A percentile compares a stretch with the other conserved stretches of the same genome.
phyloP scores from a whole-genome alignment of 306 rosid genomes.

The Glycyrrhiza uralensis region DNA sequence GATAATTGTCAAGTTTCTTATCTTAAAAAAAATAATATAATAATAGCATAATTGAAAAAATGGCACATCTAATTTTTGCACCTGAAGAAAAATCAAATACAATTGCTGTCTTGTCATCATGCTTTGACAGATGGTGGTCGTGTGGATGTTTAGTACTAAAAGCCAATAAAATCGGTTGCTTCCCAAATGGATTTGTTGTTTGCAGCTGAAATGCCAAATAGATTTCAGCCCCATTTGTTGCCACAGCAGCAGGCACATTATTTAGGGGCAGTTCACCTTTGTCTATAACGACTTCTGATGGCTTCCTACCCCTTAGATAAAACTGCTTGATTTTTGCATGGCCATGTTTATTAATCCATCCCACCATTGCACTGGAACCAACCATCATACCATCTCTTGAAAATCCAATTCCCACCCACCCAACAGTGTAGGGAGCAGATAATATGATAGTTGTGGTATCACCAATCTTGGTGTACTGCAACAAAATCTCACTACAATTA shows the following conservation, averaged over 20 bases:
- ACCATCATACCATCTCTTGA: constrained; percentile 86
- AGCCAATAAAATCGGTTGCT: constrained; percentile 80
- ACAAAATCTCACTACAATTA: not conserved
- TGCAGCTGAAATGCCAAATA: constrained; percentile 89
- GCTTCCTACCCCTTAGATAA: constrained; percentile 69
- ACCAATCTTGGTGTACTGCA: constrained; percentile 71
- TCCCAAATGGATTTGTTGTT: constrained; percentile 46
- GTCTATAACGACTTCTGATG: constrained; percentile 62
- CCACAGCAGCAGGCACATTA: constrained; percentile 76
- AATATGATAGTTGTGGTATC: constrained; percentile 68
- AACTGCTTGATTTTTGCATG: constrained; percentile 80
- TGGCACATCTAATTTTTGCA: constrained; percentile 17
- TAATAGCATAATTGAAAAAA: not conserved
- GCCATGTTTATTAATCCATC: constrained; percentile 83
- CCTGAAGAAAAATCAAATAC: constrained; percentile 82
- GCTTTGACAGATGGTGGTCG: constrained; percentile 58
- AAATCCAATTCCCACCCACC: constrained; percentile 97
- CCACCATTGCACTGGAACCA: constrained; percentile 97
- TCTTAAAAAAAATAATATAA: no score
- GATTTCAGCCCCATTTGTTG: constrained; percentile 79
- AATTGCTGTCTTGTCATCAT: constrained; percentile 61
- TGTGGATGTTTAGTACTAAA: constrained; percentile 56
- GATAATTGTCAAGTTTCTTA: not conserved
- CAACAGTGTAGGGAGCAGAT: constrained; percentile 85
- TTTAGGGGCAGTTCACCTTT: constrained; percentile 95